Evolutionary conservation across 371 early-diverging fungal species (phyloP).

Genomic region (Apophysomyces trapeziformis): DNA sequence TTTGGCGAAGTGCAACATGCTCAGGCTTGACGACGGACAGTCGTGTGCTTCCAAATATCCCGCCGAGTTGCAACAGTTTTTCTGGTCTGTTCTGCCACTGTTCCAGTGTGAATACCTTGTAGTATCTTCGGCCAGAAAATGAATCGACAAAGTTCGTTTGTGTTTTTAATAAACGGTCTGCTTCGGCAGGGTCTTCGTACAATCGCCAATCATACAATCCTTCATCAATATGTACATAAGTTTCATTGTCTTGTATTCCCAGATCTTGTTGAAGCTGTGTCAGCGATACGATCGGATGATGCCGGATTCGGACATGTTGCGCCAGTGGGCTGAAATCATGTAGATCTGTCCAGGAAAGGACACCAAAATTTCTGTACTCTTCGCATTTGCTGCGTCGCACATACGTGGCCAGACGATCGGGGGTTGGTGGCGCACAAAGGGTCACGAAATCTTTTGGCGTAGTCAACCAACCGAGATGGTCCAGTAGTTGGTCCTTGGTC

Average conservation of each 20-base stretch:
- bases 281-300: constrained; percentile 26
- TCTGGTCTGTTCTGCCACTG: constrained; percentile 27
- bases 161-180: constrained; percentile 16
- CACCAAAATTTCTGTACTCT: constrained; percentile 31
- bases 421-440: constrained; percentile 23
- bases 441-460: constrained; percentile 27
- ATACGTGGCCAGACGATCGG: constrained; percentile 19
- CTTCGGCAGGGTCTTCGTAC: constrained; percentile 28
- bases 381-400: constrained; percentile 25
- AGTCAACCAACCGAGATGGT: constrained; percentile 30
- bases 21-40: constrained; percentile 23
- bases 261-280: constrained; percentile 19
- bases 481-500: constrained; percentile 16
- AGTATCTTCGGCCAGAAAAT: constrained; percentile 33
- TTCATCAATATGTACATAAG: constrained; percentile 29
- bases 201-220: constrained; percentile 44
- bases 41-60: constrained; percentile 39
- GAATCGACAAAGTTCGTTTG: constrained; percentile 35
- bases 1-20: constrained; percentile 18
- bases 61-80: constrained; percentile 34
- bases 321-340: constrained; percentile 25
- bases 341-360: constrained; percentile 31
- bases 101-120: constrained; percentile 25
- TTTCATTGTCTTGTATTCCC: constrained; percentile 27
- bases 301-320: constrained; percentile 17